A percentile compares a stretch with the other conserved stretches of the same genome.
Conservation (phyloP, 2,329 filamentous ascomycete species). For the Verticillium tricorpus region DNA sequence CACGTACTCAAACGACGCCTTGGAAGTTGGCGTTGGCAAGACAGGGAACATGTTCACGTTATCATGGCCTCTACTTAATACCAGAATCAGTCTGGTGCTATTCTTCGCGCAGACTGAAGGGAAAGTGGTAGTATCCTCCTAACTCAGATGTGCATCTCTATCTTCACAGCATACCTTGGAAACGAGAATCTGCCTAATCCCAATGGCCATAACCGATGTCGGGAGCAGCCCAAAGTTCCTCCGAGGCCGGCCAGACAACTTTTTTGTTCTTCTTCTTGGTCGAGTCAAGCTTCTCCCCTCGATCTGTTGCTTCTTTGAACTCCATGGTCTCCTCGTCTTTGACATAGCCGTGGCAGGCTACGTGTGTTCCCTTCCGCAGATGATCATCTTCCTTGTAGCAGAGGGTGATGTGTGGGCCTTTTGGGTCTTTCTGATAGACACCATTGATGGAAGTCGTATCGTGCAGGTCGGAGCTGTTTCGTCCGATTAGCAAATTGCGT, state of each 20-base stretch:
- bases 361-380: slow-evolving; percentile 5
- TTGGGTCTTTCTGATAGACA: slow-evolving; percentile 6
- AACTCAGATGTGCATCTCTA: too few species aligned
- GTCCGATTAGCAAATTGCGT: background rate
- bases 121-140: too few species aligned
- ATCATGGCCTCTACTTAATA: too few species aligned
- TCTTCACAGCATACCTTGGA: too few species aligned
- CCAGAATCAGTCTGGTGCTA: too few species aligned
- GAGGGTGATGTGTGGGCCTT: slow-evolving; percentile 8
- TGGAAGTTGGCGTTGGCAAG: too few species aligned
- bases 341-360: slow-evolving; percentile 11
- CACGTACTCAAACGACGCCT: too few species aligned
- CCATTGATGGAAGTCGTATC: slow-evolving; percentile 7
- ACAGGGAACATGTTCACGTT: too few species aligned
- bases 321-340: slow-evolving; percentile 4
- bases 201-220: background rate
- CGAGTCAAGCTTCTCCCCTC: slow-evolving; percentile 6
- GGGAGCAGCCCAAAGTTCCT: slow-evolving; percentile 7
- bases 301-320: slow-evolving; percentile 1
- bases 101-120: too few species aligned
- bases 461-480: slow-evolving; percentile 3
- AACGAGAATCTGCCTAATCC: too few species aligned
- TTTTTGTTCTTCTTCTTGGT: slow-evolving; percentile 6
- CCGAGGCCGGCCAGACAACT: slow-evolving; percentile 7
- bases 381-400: slow-evolving; percentile 9